Base-by-base conservation (phyloP, 352 stramenopile species). In the Globisporangium acanthophoron region DNA sequence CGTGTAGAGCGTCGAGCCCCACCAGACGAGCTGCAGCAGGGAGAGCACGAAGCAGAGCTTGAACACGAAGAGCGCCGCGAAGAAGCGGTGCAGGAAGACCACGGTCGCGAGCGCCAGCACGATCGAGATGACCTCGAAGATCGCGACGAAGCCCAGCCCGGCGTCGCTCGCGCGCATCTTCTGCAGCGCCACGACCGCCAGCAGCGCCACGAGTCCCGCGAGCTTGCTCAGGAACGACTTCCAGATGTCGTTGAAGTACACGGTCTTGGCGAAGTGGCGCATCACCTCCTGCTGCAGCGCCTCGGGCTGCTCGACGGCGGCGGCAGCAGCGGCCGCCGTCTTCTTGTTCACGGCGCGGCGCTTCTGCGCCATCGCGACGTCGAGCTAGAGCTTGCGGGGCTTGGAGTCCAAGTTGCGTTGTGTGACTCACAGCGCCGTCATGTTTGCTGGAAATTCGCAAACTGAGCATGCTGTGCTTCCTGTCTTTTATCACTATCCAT, bases 201-300 rank as follows among this genome's bases (percentile, higher is more conserved):
- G 88, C 61, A 90, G 64, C 57, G 69, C 66, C 55, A 93, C 77
- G 45, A 91, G 72, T 0, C 68, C 78, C 13, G 77, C 72, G 66
- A 90, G 83, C 58, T 91, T 93, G 70, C 73, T 80, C 41, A 93
- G 46, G 59, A 93, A 91, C n/a, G 76, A 82, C 50, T 86, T 79
- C 83, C 83, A 93, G 35, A 90, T 64, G 61, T 89, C 79, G 59
- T 93, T 93, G 60, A 93, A 93, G 71, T 91, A 87, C 35, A 91
- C 69, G 6, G 83, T 93, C 77, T 89, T 93, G 56, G 74, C 76
- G 60, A 89, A 89, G 61, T 93, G 83, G 24, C 80, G 81, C 64
- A 88, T 60, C 41, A 91, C 78, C 45, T 89, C 67, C 62, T 90
- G 78, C 57, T 88, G 81, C 11, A 80, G 58, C 20, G 64, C 61